Percentiles rank a stretch among this genome's conserved stretches.
Conservation (phyloP, 345 rosid species). For the Gossypium bickii region DNA sequence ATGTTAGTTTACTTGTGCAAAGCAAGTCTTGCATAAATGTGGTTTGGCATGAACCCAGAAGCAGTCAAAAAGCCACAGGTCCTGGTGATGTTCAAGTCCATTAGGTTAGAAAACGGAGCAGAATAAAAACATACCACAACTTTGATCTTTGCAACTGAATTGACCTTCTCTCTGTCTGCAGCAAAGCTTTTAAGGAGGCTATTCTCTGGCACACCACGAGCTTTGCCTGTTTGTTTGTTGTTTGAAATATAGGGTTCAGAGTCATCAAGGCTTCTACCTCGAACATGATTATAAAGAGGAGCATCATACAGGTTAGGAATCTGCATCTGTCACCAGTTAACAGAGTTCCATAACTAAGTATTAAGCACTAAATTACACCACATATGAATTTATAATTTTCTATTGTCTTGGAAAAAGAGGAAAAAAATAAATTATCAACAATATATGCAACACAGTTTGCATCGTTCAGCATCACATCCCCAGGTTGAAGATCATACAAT, state of each 20-base stretch:
- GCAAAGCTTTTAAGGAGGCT: constrained; percentile 63
- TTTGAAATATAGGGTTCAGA: constrained; percentile 53
- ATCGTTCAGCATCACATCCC: not conserved
- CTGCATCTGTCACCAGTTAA: constrained; percentile 49
- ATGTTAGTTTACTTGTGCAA: constrained; percentile 10
- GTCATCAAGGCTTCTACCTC: constrained; percentile 78
- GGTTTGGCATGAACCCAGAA: constrained; percentile 5
- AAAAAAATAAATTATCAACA: too few relatives aligned
- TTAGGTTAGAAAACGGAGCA: not conserved
- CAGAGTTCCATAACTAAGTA: not conserved
- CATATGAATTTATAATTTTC: not conserved
- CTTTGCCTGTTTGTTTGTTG: constrained; percentile 62
- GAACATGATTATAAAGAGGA: constrained; percentile 57
- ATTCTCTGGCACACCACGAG: constrained; percentile 63
- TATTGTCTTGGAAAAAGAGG: too few relatives aligned
- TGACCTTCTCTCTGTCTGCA: constrained; percentile 71
- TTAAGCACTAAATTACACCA: not conserved
- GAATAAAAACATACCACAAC: constrained; percentile 69
- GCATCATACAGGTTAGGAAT: constrained; percentile 54
- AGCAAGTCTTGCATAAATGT: constrained; percentile 8
- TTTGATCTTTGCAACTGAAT: constrained; percentile 97
- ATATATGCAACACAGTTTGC: not conserved
- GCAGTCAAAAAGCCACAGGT: not conserved
- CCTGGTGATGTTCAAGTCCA: not conserved
- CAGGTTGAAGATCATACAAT: not conserved